phyloP scores from a whole-genome alignment of 2,329 filamentous ascomycete species.

The Colletotrichum sp. region DNA sequence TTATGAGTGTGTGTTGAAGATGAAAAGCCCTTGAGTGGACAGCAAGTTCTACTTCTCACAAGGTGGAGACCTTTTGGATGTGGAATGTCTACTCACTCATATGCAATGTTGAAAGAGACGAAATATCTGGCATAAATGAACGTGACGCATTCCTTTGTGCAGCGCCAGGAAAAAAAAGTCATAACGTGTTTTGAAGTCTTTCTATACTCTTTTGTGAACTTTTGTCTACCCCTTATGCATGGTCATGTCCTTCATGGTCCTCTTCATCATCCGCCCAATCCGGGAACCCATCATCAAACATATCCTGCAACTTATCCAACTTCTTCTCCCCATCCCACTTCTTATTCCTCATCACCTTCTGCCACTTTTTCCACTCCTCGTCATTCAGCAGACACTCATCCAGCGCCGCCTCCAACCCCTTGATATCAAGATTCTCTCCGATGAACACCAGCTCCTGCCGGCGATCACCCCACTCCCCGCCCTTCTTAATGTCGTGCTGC shows the following conservation, averaged over 20 bases:
- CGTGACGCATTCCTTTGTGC: too few relatives aligned
- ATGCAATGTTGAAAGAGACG: accelerated
- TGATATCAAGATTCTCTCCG: conserved; percentile 64
- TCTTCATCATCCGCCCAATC: conserved; percentile 54
- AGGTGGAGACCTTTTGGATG: too few relatives aligned
- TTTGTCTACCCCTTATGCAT: background rate
- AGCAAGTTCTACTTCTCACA: too few relatives aligned
- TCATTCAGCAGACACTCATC: conserved; percentile 68
- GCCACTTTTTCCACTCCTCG: conserved; percentile 59
- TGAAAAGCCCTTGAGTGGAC: accelerated
- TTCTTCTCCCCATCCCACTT: conserved; percentile 41
- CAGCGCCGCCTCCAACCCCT: conserved; percentile 55
- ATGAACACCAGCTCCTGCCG: conserved; percentile 78
- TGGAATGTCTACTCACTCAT: too few relatives aligned
- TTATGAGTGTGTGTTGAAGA: background rate
- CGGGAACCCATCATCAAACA: conserved; percentile 66
- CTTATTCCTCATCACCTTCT: conserved; percentile 53
- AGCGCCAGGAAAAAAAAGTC: too few relatives aligned
- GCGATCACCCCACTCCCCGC: conserved; percentile 71
- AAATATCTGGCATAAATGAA: too few relatives aligned
- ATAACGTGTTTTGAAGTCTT: background rate
- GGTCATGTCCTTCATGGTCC: conserved; percentile 32
- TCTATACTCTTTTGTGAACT: background rate
- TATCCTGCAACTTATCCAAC: conserved; percentile 47
- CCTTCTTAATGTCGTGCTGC: conserved; percentile 53